Evolutionary conservation across 148 eudicot species (phyloP).

Genomic region (Suaeda aralocaspica): DNA sequence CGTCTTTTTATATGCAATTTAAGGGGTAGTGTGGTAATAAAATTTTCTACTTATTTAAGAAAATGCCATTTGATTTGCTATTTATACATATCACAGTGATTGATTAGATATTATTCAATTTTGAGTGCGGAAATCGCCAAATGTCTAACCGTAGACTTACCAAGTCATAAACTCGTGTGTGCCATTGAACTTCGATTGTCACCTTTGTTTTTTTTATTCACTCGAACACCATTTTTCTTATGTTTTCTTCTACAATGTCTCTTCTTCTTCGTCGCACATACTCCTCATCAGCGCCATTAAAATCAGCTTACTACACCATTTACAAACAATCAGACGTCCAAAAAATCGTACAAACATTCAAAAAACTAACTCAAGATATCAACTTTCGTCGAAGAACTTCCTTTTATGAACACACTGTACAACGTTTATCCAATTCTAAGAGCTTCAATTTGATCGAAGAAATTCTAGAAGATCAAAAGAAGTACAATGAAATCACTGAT

Average conservation of each 20-base stretch:
- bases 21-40: no score
- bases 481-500: constrained; percentile 30
- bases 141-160: no score
- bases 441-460: constrained; percentile 46
- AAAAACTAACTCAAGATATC: constrained; percentile 24
- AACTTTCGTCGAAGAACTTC: constrained; percentile 32
- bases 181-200: no score
- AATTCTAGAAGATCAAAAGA: constrained; percentile 57
- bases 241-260: constrained; percentile 28
- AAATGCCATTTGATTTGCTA: no score
- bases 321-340: constrained; percentile 33
- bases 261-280: constrained; percentile 35
- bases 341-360: constrained; percentile 38
- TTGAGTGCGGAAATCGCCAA: no score
- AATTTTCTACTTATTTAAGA: no score
- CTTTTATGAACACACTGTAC: constrained; percentile 40
- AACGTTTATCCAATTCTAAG: constrained; percentile 45
- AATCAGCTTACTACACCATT: constrained; percentile 1
- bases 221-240: no score
- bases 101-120: no score
- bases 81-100: no score
- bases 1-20: no score
- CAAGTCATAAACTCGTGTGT: no score
- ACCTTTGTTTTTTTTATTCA: no score
- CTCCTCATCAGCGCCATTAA: constrained; percentile 18